phyloP scores from a whole-genome alignment of 495 filamentous ascomycete species.

The Penicillium taxi region DNA sequence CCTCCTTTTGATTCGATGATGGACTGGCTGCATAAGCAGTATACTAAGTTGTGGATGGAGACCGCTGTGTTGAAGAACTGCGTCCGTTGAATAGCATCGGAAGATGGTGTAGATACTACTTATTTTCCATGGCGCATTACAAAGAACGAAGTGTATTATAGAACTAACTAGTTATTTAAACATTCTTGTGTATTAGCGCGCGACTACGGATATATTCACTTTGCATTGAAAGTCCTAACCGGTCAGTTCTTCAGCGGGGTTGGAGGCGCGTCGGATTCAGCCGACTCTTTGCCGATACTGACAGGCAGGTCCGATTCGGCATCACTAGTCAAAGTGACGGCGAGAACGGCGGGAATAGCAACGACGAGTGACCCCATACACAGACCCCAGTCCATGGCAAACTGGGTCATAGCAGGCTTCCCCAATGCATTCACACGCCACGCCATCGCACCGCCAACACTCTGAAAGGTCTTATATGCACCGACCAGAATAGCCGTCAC shows the following conservation, averaged over 20 bases:
- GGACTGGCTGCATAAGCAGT: constrained; percentile 53
- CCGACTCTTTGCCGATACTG: not conserved
- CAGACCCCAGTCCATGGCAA: constrained; percentile 57
- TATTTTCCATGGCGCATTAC: constrained; percentile 1
- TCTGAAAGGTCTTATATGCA: constrained; percentile 89
- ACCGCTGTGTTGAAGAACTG: constrained; percentile 37
- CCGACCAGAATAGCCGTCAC: constrained; percentile 82
- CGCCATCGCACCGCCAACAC: constrained; percentile 75
- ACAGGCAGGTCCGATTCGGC: not conserved
- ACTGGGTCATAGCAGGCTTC: constrained; percentile 50
- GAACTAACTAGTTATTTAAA: too few relatives aligned
- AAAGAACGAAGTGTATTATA: not conserved
- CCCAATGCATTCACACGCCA: constrained; percentile 65
- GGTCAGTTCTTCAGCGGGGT: not conserved
- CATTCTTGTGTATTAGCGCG: not conserved
- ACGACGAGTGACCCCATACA: constrained; percentile 57
- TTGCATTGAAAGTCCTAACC: too few relatives aligned
- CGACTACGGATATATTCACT: not conserved
- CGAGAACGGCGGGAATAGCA: constrained; percentile 59
- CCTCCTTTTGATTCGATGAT: constrained; percentile 49
- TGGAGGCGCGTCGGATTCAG: not conserved
- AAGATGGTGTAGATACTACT: constrained; percentile 9
- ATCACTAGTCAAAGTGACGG: constrained; percentile 26
- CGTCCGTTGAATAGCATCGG: constrained; percentile 7
- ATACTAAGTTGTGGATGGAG: constrained; percentile 56